Evolutionary conservation across 805 yeast genomes (phyloP), one percentile per base, ranked within the genome.

Genomic region (Nakazawaea peltata): DNA sequence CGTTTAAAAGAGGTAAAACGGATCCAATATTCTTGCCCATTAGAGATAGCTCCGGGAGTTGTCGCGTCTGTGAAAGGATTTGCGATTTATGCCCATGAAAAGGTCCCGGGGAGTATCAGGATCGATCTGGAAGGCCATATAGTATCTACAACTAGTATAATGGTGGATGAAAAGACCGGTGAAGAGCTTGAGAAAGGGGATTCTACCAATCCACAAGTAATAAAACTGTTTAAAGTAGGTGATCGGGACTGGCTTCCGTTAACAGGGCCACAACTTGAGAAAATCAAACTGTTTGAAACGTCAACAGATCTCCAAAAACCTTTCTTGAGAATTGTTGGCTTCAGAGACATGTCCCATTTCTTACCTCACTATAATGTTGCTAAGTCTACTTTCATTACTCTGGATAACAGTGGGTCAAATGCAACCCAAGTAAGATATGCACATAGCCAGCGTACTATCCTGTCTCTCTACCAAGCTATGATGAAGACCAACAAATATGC

Each of bases 61-160:
- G 62, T 65, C 0, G 69, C 90, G 32, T 81, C 86, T 0, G 65
- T 88, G 1, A 73, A 71, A 44, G 97, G 95, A 0, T 82, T 75
- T 47, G 57, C 80, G 0, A 63, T 82, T n/a, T 71, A 69, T 41
- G 62, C 66, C 6, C 74, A 72, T 34, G 79, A 77, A 39, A 67
- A 62, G 28, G 48, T 74, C 0, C 63, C 67, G 14, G 14, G 7
- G 15, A 19, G 29, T 17, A 66, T 66, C 26, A 63, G 63, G 29
- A 70, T 82, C 4, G 75, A 71, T 50, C 74, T 70, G 28, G 67
- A 68, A 32, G 71, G 67, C 2, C 79, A 74, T 17, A 62, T 71
- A 13, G 88, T 77, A 0, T 67, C 69, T 32, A 56, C 70, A 0
- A 66, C 56, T 14, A 58, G 74, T 4, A 56, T 58, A 30, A 53